Evolutionary conservation across 1,284 basidiomycete genomes (phyloP).

Genomic region (Anthracocystis walkeri): DNA sequence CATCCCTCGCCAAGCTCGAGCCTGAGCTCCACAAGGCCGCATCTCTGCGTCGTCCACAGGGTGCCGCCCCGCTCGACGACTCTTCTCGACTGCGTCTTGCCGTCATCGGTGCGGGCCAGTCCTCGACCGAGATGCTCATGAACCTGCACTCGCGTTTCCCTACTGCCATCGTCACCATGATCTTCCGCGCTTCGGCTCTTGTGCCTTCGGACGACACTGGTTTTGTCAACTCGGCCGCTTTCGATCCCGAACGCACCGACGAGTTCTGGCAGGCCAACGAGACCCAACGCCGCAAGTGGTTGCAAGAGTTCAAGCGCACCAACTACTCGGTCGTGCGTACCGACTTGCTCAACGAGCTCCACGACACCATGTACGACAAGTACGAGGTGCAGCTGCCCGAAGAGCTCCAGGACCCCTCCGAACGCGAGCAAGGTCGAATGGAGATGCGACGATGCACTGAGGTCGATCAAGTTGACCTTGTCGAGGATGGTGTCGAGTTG

Average conservation of each 20-base stretch:
- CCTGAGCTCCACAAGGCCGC: slow-evolving; percentile 43
- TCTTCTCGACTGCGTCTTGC: slow-evolving; percentile 57
- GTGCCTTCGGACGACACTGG: slow-evolving; percentile 67
- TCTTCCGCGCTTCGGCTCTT: slow-evolving; percentile 65
- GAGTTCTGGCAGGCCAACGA: slow-evolving; percentile 63
- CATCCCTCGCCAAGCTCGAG: slow-evolving; percentile 55
- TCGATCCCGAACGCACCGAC: slow-evolving; percentile 66
- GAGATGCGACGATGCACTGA: slow-evolving; percentile 49
- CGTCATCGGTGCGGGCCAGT: slow-evolving; percentile 67
- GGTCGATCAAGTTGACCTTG: slow-evolving; percentile 32
- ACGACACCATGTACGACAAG: slow-evolving; percentile 66
- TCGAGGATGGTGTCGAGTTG: slow-evolving; percentile 38
- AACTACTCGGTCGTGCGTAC: slow-evolving; percentile 67
- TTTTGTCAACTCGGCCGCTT: slow-evolving; percentile 67
- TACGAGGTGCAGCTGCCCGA: slow-evolving; percentile 51
- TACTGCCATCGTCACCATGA: slow-evolving; percentile 60
- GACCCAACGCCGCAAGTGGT: slow-evolving; percentile 56
- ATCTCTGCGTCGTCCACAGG: slow-evolving; percentile 17
- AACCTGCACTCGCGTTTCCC: slow-evolving; percentile 66
- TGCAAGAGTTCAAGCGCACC: slow-evolving; percentile 66
- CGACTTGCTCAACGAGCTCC: slow-evolving; percentile 61
- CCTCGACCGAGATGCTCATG: slow-evolving; percentile 64
- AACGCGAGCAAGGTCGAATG: slow-evolving; percentile 40
- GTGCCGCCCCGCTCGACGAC: slow-evolving; percentile 13
- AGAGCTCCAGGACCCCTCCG: slow-evolving; percentile 58